Evolutionary conservation across 805 yeast genomes (phyloP), one percentile per base, ranked within the genome.

Genomic region (Babjeviella inositovora): DNA sequence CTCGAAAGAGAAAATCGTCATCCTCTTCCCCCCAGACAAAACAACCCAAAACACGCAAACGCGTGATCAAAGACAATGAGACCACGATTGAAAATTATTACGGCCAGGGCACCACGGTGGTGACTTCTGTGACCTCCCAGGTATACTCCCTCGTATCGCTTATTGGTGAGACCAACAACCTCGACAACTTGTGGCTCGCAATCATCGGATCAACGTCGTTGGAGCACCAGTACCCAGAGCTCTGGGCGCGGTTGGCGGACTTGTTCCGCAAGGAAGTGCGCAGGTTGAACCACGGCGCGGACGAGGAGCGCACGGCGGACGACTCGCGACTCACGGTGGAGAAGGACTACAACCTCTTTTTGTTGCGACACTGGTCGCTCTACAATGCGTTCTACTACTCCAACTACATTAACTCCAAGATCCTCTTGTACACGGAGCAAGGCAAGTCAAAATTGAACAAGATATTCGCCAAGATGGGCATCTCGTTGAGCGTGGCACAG

Each of bases 391-490:
- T 92, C 46, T 67, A 70, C 39, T 90, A 85, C 42, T 81, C 94
- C n/a, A 73, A 82, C 29, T 87, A 74, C 38, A 84, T 87, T 16
- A 81, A 85, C 38, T 77, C 97, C 8, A 80, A 84, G 41, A 52
- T 90, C 27, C 70, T 70, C 27, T 52, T 90, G 18, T 90, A 95
- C 90, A 75, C 85, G 15, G 94, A 81, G 38, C 85, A 77, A 28
- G 98, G 99, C 5, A 65, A 74, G 33, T 82, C 80, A 40, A 65
- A 71, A 32, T 53, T 90, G 23, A 93, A 85, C 41, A 82, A 84
- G 36, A 62, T 90, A 66, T 81, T 90, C 51, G 98, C 98, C 2
- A 68, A 77, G 35, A 90, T 92, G 95, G 98, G 98, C 6, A 75
- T 90, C 5, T 74, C 95, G 1, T 54, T 90, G 22, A 74, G 70